Conservation (phyloP, 164 flowering plant species). For the Vitis vinifera region ASM3070453v1 NC_081823.1:20205001-20205500, state of each 20-base stretch:
- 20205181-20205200: not conserved
- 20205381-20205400: too few relatives aligned
- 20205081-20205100: conserved; percentile 13
- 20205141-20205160: not conserved
- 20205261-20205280: not conserved
- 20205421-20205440: too few relatives aligned
- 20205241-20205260: not conserved
- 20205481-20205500: not conserved
- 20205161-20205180: not conserved
- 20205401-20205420: not conserved
- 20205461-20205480: not conserved
- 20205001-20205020: conserved; percentile 11
- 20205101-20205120: not conserved
- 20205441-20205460: not conserved
- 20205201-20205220: not conserved
- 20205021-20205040: too few relatives aligned
- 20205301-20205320: not conserved
- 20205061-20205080: conserved; percentile 10
- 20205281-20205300: not conserved
- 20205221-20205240: not conserved
- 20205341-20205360: not conserved
- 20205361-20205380: not conserved
- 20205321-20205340: not conserved
- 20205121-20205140: not conserved
- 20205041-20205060: too few relatives aligned